Conservation (phyloP, 805 yeast genomes). For the Suhomyces sp. region DNA sequence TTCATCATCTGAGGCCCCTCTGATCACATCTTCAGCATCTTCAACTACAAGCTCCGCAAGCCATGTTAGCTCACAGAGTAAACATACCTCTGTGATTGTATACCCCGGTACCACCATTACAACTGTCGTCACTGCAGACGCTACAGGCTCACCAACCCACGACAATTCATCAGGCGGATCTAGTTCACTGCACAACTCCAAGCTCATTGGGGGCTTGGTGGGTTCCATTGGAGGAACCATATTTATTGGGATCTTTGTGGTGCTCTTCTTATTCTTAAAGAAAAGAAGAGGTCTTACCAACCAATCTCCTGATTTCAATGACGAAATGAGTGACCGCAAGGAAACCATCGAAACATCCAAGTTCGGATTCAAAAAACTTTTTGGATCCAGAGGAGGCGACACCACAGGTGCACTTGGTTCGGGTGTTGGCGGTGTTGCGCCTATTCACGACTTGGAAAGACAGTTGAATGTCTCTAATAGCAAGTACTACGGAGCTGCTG, state of each 20-base stretch:
- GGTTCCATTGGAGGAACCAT: conserved; percentile 47
- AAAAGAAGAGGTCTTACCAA: conserved; percentile 32
- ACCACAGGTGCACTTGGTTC: conserved; percentile 7
- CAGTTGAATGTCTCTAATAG: conserved; percentile 17
- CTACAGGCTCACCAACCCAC: conserved; percentile 25
- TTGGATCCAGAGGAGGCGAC: conserved; percentile 22
- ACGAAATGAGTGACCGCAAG: conserved; percentile 20
- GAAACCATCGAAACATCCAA: conserved; percentile 10
- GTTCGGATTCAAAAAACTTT: conserved; percentile 28
- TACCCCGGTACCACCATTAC: conserved; percentile 38
- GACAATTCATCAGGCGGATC: conserved; percentile 10
- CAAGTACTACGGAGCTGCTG: conserved; percentile 14
- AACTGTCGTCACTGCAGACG: conserved; percentile 27
- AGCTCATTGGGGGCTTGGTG: conserved; percentile 44
- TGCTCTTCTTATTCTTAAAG: conserved; percentile 34
- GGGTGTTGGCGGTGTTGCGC: conserved; percentile 1
- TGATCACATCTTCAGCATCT: conserved; percentile 3
- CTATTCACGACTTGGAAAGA: conserved; percentile 25
- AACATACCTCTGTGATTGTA: conserved; percentile 19
- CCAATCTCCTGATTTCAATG: conserved; percentile 44
- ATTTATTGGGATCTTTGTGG: conserved; percentile 36
- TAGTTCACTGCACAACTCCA: conserved; percentile 25
- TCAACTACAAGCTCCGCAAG: conserved; percentile 1
- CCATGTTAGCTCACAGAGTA: conserved; percentile 11
- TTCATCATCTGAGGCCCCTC: neutral